Evolutionary conservation across 345 rosid genomes (phyloP).

Genomic region (Geranium brycei): DNA sequence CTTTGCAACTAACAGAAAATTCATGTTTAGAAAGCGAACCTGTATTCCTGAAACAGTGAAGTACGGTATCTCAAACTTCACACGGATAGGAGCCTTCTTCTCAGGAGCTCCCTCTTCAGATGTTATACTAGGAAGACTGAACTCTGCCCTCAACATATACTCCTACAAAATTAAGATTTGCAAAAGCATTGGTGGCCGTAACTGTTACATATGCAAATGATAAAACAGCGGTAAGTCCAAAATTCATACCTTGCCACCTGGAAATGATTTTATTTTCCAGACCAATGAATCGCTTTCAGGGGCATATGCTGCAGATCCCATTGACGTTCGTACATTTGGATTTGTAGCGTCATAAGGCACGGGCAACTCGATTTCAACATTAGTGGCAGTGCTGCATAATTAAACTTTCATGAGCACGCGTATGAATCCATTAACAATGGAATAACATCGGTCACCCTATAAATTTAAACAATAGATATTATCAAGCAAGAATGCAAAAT

Average conservation of each 20-base stretch:
- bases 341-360: slow-evolving; percentile 78
- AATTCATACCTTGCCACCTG: slow-evolving; percentile 62
- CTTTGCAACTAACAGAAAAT: background rate
- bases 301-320: slow-evolving; percentile 82
- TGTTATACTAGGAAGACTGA: slow-evolving; percentile 74
- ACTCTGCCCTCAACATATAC: slow-evolving; percentile 86
- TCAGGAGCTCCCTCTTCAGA: slow-evolving; percentile 73
- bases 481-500: background rate
- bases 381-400: slow-evolving; percentile 47
- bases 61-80: slow-evolving; percentile 89
- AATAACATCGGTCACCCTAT: no score
- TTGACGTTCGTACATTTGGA: slow-evolving; percentile 75
- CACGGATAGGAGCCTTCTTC: slow-evolving; percentile 83
- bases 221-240: background rate
- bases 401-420: background rate
- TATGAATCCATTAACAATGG: background rate
- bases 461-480: slow-evolving; percentile 3
- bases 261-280: slow-evolving; percentile 75
- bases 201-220: background rate
- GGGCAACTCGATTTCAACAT: slow-evolving; percentile 56
- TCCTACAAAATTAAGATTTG: slow-evolving; percentile 34
- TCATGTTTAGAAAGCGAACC: slow-evolving; percentile 27
- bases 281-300: slow-evolving; percentile 62
- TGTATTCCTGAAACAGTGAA: slow-evolving; percentile 94
- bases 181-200: background rate